Conservation (phyloP, 352 stramenopile species). For the Phytopythium ostracodes region DNA sequence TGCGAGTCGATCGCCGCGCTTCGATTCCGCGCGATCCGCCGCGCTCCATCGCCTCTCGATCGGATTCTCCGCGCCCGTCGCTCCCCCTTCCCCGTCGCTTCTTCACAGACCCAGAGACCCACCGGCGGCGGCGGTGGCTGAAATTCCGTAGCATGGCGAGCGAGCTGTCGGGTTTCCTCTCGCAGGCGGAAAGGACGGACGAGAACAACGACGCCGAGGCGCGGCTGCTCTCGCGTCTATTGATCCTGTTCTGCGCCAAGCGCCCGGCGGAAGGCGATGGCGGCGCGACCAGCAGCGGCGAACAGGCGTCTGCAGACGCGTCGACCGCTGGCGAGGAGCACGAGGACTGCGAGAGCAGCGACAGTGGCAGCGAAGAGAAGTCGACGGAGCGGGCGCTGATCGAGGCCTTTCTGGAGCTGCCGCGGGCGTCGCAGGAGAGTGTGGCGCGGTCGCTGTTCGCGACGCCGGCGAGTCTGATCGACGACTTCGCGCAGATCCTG, state of each 20-base stretch:
- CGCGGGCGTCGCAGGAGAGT: slow-evolving; percentile 33
- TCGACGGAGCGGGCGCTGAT: slow-evolving; percentile 19
- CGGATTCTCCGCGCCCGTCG: background rate
- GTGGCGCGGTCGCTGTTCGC: slow-evolving; percentile 44
- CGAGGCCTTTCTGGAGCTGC: slow-evolving; percentile 32
- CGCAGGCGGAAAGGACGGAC: slow-evolving; percentile 2
- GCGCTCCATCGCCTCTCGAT: background rate
- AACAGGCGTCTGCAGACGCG: no score
- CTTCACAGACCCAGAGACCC: background rate
- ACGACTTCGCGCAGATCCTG: slow-evolving; percentile 43
- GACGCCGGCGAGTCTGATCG: slow-evolving; percentile 31
- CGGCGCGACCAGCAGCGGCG: background rate
- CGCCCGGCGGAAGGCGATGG: background rate
- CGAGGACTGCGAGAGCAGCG: background rate
- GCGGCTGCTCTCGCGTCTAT: slow-evolving; percentile 40
- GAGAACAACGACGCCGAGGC: slow-evolving; percentile 12
- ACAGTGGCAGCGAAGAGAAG: background rate
- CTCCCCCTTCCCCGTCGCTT: background rate
- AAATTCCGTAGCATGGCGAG: slow-evolving; percentile 9
- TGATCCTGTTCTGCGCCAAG: slow-evolving; percentile 33
- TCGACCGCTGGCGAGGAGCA: background rate
- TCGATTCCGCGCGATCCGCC: background rate
- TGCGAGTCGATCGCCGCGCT: background rate
- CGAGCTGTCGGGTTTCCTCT: slow-evolving; percentile 13
- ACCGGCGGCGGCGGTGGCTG: slow-evolving; percentile 1